Evolutionary conservation across 2,329 filamentous ascomycete genomes (phyloP), one percentile per base, ranked within the genome.

Genomic region (Whalleya microplaca): DNA sequence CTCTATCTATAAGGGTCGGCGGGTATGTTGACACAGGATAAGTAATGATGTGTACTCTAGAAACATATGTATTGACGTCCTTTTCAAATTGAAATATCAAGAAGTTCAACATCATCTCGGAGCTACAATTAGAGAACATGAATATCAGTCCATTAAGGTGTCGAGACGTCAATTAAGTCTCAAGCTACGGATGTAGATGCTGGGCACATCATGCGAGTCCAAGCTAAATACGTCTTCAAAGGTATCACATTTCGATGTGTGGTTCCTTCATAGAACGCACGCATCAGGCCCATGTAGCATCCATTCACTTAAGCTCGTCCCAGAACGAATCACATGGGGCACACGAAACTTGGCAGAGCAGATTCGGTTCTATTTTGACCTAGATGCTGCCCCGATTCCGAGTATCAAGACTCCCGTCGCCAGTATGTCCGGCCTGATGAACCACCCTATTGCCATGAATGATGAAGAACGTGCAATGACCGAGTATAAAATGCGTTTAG

Each of bases 401-500:
- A 77, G 75, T 72, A 74, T 72, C 71, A 75, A 58, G 74, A 76
- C 73, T 75, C 73, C 73, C 75, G 57, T 68, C 63, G 64, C 57
- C 60, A 32, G 51, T 59, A 63, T 64, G 53, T 62, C 65, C 64
- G 61, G 77, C 76, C 77, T 37, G 32, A 74, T 75, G 66, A 73
- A 78, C 76, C 77, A 76, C 66, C 68, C 63, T 77, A 74, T 77
- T 77, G 73, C 76, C 74, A 73, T 71, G 73, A 75, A 76, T 70
- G 74, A 76, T 70, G 71, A 75, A 71, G 76, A 72, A 65, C 58
- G 60, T 71, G 72, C 64, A 71, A 74, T 70, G 73, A 71, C 70
- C 72, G 68, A 73, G 72, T 55, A 65, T 69, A 70, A 73, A 75
- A 80, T 74, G 77, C 80, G 85, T 83, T 89, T 96, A 99, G 88